Evolutionary conservation across 192 early-diverging fungal genomes (phyloP), one percentile per base, ranked within the genome.

Genomic region (Physocladia obscura): DNA sequence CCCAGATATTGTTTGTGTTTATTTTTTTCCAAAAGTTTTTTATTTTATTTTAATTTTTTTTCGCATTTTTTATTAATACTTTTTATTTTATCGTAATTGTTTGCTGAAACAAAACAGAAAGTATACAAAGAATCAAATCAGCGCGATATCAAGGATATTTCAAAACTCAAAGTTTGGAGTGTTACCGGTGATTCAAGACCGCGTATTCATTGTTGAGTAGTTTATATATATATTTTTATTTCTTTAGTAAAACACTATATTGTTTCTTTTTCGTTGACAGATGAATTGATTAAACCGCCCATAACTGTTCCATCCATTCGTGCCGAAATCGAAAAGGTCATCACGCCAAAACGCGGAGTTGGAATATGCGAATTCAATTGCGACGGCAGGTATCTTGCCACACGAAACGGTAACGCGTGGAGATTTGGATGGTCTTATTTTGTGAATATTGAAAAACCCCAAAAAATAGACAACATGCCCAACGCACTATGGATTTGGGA

Each of bases 401-500:
- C 87, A 2, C 69, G 82, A 31, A 90, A 93, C 71, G 92, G 93
- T 93, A 47, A 21, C 8, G 22, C 22, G 2, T 37, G 21, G 19
- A 44, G 40, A 13, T 44, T n/a, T n/a, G n/a, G 11, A n/a, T 13
- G n/a, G 19, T 49, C 52, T 57, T 15, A 32, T 44, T 19, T 39
- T 6, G 24, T 13, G 11, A 44, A 44, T 13, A 44, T 44, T 44
- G 61, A n/a, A 21, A 29, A n/a, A n/a, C n/a, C n/a, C n/a, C n/a
- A n/a, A n/a, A n/a, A 1, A 11, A 36, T 35, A 93, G 92, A 93
- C 55, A 88, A 85, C 57, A 91, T 89, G 82, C 90, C 92, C 1
- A 89, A 74, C 37, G 71, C 74, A 11, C 75, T 92, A 1, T 93
- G 92, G 89, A 84, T 93, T 32, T 93, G 91, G 91, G 81, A 89